Base-by-base conservation (phyloP, 345 rosid species). In the Geranium brycei region DNA sequence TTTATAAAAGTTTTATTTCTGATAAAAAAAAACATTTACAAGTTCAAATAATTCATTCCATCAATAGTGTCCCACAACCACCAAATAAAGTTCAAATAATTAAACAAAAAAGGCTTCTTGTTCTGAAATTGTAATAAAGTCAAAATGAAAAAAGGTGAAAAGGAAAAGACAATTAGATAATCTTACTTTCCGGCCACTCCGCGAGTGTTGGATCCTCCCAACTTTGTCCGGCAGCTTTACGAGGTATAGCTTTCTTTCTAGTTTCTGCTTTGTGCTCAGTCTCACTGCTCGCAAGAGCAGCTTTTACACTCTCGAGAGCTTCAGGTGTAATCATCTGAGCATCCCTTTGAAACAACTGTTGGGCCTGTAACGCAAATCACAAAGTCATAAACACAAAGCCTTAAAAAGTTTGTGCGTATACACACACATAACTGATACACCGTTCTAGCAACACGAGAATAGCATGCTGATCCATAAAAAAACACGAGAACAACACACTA, bases 121-220 rank as follows among this genome's bases (percentile, higher is more conserved):
- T 3, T 30, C 41, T 61, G n/a, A 0, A 12, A 18, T 19, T 16
- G 17, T 30, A 8, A 35, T 19, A 17, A 59, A 12, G 23, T 12
- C 28, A 7, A 64, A 59, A 41, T 3, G 19, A 64, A 60, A 32
- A 23, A 23, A 23, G 28, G 1, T 23, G 28, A 31, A 6, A 60
- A 23, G 19, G n/a, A 7, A 68, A 12, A 16, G 1, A 31, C 31
- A 40, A 53, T 5, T 17, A 58, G 61, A 1, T 15, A 62, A 62
- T 59, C 80, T 62, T 79, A 93, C 99, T 93, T 78, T 93, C 99
- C 30, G 99, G 99, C 99, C 99, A 93, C 5, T 93, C 97, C 1
- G 99, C 73, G 71, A 93, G 97, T 0, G 92, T 88, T 5, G 96
- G 96, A 81, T 93, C 99, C 80, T 93, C 99, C 99, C 96, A 93